Base-by-base conservation (phyloP, 768 basidiomycete genomes). In the Lactarius hengduanensis region DNA sequence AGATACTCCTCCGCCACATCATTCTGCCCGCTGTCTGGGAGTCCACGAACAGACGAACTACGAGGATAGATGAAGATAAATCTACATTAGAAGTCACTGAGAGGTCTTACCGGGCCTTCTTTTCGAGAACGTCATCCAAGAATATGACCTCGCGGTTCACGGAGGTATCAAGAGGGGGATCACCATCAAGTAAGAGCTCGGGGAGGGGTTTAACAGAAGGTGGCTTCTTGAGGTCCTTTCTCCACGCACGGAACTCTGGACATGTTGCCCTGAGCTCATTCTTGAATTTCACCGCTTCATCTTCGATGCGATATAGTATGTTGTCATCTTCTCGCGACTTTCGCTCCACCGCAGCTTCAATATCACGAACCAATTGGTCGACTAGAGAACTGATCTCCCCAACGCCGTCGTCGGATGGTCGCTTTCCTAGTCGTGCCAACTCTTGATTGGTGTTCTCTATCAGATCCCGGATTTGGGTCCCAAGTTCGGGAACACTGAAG, bases 401-500 rank as follows among this genome's bases (percentile, higher is more conserved):
- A 0, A 82, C 72, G 0, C 88, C 81, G 62, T 90, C 82, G 1
- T 68, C 71, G 0, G 86, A 83, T 0, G 86, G 86, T 0, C 80
- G 78, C 22, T 73, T 79, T 0, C 88, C 86, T 0, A 82, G 72
- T 7, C n/a, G 74, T 15, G 45, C 65, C 64, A 5, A 69, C 47
- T 1, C 78, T 75, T 16, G 6, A 2, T 32, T 2, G 0, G 82
- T 78, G 9, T 67, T 71, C 0, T 71, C 65, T 3, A 85, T 78
- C 0, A 79, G 72, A 0, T 72, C 76, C 36, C 79, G 77, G 26
- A 89, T 73, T 67, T 88, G 86, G 0, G 80, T 74, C 53, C 81
- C 79, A n/a, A 89, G 84, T 54, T 82, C 76, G 0, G 86, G 86
- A 0, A 90, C 77, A 50, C 89, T 90, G 50, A 18, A 26, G n/a